Percentiles rank a stretch among this genome's conserved stretches.
phyloP scores from a whole-genome alignment of 129 eudicot species.

The Arctium lappa region DNA sequence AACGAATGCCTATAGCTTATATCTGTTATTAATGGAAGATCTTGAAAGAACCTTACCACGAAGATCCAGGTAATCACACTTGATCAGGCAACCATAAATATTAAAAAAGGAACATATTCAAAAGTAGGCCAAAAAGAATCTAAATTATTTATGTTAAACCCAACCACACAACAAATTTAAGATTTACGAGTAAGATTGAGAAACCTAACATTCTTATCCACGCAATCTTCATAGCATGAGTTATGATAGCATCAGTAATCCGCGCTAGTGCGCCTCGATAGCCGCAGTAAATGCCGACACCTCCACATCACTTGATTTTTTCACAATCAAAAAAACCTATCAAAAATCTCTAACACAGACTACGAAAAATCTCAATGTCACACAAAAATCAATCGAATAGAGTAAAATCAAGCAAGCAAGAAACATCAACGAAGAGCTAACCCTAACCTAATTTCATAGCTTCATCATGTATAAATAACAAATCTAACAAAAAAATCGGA shows the following conservation, averaged over 20 bases:
- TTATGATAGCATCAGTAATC: conserved; percentile 56
- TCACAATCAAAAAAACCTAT: background rate
- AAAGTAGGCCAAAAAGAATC: background rate
- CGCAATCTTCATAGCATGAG: conserved; percentile 61
- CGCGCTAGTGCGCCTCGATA: conserved; percentile 71
- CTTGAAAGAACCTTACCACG: background rate
- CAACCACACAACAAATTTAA: background rate
- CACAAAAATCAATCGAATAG: background rate
- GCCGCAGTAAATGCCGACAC: conserved; percentile 85
- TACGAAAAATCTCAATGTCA: background rate
- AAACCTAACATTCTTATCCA: conserved; percentile 53
- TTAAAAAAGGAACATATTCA: background rate
- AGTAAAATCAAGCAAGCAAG: background rate
- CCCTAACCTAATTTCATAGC: too few relatives aligned
- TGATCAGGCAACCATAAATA: background rate
- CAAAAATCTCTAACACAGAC: background rate
- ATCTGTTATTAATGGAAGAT: background rate
- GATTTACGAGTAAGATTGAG: background rate
- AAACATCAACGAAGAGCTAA: too few relatives aligned
- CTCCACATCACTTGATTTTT: conserved; percentile 51
- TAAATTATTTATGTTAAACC: background rate
- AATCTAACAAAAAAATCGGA: too few relatives aligned
- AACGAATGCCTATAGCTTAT: background rate
- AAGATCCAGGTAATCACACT: background rate
- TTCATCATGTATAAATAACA: too few relatives aligned